Percentiles rank a stretch among this genome's conserved stretches.
Conservation (phyloP, 495 filamentous ascomycete genomes). For the Lepraria neglecta region DNA sequence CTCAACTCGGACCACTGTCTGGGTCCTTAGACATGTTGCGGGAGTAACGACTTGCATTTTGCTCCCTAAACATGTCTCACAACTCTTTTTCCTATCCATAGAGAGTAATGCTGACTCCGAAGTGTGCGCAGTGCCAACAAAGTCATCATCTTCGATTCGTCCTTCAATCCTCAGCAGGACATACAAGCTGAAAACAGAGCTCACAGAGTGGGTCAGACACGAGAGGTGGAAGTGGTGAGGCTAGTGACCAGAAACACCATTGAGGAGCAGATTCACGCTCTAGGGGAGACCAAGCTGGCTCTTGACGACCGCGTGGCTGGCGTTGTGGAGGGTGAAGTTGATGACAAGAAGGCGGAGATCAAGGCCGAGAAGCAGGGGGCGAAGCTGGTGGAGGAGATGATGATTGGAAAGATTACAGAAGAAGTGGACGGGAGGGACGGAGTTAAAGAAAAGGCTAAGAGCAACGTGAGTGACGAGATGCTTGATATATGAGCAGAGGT, state of each 20-base stretch:
- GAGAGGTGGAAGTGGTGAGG: constrained; percentile 79
- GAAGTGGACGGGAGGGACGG: constrained; percentile 11
- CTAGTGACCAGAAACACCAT: constrained; percentile 79
- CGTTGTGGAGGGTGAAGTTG: constrained; percentile 40
- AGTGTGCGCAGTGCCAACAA: constrained; percentile 63
- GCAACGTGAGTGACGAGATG: constrained; percentile 10
- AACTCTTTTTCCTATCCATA: too few species aligned
- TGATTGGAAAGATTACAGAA: constrained; percentile 36
- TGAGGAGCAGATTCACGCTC: constrained; percentile 84
- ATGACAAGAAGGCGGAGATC: constrained; percentile 32
- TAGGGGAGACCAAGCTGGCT: constrained; percentile 87
- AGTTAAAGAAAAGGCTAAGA: not conserved
- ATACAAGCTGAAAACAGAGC: constrained; percentile 94
- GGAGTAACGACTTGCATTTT: too few species aligned
- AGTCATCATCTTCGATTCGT: constrained; percentile 92
- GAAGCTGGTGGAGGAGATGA: constrained; percentile 61
- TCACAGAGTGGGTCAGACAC: constrained; percentile 84
- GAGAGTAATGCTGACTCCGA: not conserved
- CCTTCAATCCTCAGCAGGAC: constrained; percentile 95
- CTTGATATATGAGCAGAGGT: constrained; percentile 4
- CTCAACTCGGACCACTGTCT: too few species aligned
- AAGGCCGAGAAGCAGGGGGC: constrained; percentile 52
- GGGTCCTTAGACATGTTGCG: too few species aligned
- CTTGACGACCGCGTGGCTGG: constrained; percentile 79
- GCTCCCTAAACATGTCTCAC: too few species aligned